A percentile compares a stretch with the other conserved stretches of the same genome.
phyloP scores from a whole-genome alignment of 805 yeast genomes.

The Kodamaea neixiangensis region DNA sequence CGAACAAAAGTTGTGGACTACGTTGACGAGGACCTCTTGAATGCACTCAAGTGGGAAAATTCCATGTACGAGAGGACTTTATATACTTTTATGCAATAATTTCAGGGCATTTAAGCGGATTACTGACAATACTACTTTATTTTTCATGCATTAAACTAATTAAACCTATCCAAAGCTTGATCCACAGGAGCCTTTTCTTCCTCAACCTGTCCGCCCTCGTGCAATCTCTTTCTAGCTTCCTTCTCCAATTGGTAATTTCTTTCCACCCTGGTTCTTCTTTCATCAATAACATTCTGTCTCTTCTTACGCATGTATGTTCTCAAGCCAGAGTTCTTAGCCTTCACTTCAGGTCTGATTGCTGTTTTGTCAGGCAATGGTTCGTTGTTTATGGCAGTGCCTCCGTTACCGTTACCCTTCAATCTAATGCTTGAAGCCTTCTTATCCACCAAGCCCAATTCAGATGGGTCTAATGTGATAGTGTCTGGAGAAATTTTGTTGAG shows the following conservation, averaged over 20 bases:
- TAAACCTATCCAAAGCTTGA: slow-evolving; percentile 53
- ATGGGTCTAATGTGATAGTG: slow-evolving; percentile 89
- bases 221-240: slow-evolving; percentile 57
- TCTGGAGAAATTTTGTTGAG: slow-evolving; percentile 90
- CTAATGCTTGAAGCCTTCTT: slow-evolving; percentile 64
- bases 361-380: slow-evolving; percentile 45
- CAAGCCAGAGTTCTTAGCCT: slow-evolving; percentile 80
- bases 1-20: neutral
- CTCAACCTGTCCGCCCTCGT: slow-evolving; percentile 47
- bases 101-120: neutral
- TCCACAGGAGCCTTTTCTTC: slow-evolving; percentile 55
- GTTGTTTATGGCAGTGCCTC: slow-evolving; percentile 29
- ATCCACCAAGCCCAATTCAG: slow-evolving; percentile 81
- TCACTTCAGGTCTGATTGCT: slow-evolving; percentile 64
- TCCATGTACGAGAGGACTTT: slow-evolving; percentile 18
- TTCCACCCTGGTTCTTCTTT: slow-evolving; percentile 77
- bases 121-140: too few species aligned
- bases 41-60: slow-evolving; percentile 27
- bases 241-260: slow-evolving; percentile 75
- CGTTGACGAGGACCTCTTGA: slow-evolving; percentile 16
- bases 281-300: slow-evolving; percentile 81
- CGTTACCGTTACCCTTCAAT: slow-evolving; percentile 44
- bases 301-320: slow-evolving; percentile 81
- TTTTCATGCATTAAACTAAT: slow-evolving; percentile 19
- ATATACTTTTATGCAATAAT: neutral